Conservation (phyloP, 2,329 filamentous ascomycete genomes). For the Aspergillus tanneri region DNA sequence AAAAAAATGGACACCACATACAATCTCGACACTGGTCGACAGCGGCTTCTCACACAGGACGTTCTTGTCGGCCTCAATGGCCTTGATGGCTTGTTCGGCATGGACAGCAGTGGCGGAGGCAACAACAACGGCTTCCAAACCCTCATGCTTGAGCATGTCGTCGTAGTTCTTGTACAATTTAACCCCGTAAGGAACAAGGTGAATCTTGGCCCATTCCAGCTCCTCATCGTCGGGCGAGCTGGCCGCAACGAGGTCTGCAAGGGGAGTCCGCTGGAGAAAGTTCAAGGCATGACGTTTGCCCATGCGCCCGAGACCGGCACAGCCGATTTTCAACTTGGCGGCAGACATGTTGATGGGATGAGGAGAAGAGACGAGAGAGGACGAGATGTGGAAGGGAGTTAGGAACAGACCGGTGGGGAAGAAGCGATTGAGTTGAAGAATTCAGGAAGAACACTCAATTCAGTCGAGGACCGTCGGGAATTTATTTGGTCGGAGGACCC, state of each 20-base stretch:
- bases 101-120: conserved; percentile 57
- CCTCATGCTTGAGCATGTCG: conserved; percentile 57
- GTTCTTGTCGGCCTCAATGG: conserved; percentile 55
- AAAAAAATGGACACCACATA: conserved; percentile 34
- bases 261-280: conserved; percentile 49
- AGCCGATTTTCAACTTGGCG: conserved; percentile 45
- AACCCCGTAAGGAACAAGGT: conserved; percentile 54
- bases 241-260: conserved; percentile 51
- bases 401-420: not conserved
- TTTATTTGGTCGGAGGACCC: conserved; percentile 6
- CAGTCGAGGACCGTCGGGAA: conserved; percentile 1
- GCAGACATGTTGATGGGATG: conserved; percentile 22
- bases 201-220: conserved; percentile 51
- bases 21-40: conserved; percentile 59
- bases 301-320: conserved; percentile 53
- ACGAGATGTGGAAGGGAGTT: not conserved
- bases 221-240: conserved; percentile 49
- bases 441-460: not conserved
- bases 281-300: conserved; percentile 52
- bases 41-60: conserved; percentile 57
- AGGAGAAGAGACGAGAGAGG: not conserved
- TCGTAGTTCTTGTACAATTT: conserved; percentile 56
- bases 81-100: conserved; percentile 58
- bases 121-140: conserved; percentile 56
- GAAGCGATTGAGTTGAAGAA: not conserved